Evolutionary conservation across 1,139 yeast genomes (phyloP), one percentile per base, ranked within the genome.

Genomic region (Taphrina communis): DNA sequence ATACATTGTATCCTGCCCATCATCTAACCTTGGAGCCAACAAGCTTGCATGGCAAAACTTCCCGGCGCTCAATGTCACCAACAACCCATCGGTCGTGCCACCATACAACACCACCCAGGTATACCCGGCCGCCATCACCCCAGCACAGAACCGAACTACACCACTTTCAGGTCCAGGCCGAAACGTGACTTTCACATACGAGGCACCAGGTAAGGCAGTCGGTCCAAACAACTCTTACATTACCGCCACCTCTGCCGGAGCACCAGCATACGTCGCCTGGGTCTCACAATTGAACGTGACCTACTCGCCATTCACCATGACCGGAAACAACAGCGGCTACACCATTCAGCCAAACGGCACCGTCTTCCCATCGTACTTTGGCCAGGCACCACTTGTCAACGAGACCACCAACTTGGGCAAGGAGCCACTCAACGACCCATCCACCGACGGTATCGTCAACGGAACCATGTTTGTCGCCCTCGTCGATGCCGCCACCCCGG

Each of bases 141-240:
- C 65, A 39, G 52, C 70, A 53, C 41, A 63, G 38, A 70, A 70
- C 65, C 70, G 70, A n/a, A 68, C 72, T 14, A 35, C 51, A n/a
- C 65, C 68, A 35, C 14, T 70, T 31, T 56, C 72, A 5, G 42
- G 36, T 19, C 66, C 72, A n/a, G 71, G 71, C 6, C 59, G 65
- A 31, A 62, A 42, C 21, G 65, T 70, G n/a, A 35, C 89, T 80
- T 84, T 89, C 78, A 87, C 91, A 42, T 89, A 89, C 94, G 96
- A 89, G 81, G 88, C 93, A 69, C 89, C 89, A 80, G 96, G 96
- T 82, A 88, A 89, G 80, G 86, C 92, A 38, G 95, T 89, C 74
- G 86, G 95, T 73, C 86, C 94, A 81, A 93, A 88, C 75, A 86
- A 88, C 76, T 84, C 83, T 56, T 88, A 86, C 81, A 86, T 93